Base-by-base conservation (phyloP, 495 filamentous ascomycete species). In the Penicillium odoratum region DNA sequence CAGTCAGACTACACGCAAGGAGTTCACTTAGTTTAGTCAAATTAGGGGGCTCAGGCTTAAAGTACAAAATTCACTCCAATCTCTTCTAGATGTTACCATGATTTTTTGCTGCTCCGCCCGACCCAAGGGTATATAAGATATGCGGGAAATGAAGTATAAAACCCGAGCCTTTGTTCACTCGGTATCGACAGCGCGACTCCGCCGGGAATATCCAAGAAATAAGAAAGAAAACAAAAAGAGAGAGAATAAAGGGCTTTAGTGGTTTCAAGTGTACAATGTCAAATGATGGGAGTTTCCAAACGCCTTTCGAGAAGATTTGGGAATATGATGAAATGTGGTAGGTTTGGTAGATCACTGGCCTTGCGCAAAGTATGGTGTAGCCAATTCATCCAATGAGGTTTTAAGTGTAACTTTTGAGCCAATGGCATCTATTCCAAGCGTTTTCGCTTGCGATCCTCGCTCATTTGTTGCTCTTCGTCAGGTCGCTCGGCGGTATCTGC, bases 371-470 rank as follows among this genome's bases (percentile, higher is more conserved):
- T 7, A 7, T 16, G 13, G 38, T 40, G 38, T 16, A 40, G 38
- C 38, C 10, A 40, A 40, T 40, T 15, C 15, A 40, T 40, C 38
- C 38, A 40, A 40, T n/a, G 38, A 13, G 15, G 38, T n/a, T 40
- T 8, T 33, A 0, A 42, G 34, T 7, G 43, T 26, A 45, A 54
- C 58, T 16, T 31, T 31, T 13, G 34, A 29, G 26, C 43, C 18
- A 9, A 18, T 13, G 8, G 46, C 13, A 30, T 61, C 72, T 64
- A 86, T 67, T 85, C 79, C 57, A 92, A 69, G 60, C 91, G 82
- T 73, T 93, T 95, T 55, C 91, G 81, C 71, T 95, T 95, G 54
- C 91, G 80, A 67, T 93, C 91, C 3, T 89, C 86, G 29, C 72
- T 69, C 52, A 69, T 67, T 15, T 81, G 74, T 26, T 86, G 85